These are phyloP conservation scores for Mycena olivaceomarginata DNA, from an alignment of 768 basidiomycete species.

Conservation along the genomic window DNA sequence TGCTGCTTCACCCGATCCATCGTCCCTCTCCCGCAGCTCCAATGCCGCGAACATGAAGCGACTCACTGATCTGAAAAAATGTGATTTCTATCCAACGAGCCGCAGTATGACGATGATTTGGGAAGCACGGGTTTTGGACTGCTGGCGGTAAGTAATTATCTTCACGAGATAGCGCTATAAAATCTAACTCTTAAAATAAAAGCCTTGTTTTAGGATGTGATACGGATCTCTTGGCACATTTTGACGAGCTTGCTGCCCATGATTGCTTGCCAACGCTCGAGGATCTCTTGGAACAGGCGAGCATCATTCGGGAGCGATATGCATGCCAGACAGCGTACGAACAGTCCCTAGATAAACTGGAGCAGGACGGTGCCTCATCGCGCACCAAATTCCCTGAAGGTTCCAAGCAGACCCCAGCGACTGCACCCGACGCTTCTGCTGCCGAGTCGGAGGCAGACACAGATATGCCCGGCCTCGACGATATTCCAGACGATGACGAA, in stretches of 20 bases:
- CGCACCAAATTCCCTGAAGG: neutral
- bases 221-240: neutral
- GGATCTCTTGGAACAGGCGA: neutral
- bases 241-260: neutral
- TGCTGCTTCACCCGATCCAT: slow-evolving; percentile 42
- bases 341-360: neutral
- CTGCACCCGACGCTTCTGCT: neutral
- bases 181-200: neutral
- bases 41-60: slow-evolving; percentile 39
- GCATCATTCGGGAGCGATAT: slow-evolving; percentile 4
- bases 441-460: neutral
- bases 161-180: neutral
- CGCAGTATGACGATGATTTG: slow-evolving; percentile 47
- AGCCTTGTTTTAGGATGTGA: neutral
- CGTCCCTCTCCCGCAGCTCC: slow-evolving; percentile 28
- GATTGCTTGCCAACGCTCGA: neutral
- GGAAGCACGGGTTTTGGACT: slow-evolving; percentile 45
- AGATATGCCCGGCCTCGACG: neutral
- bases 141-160: slow-evolving; percentile 38
- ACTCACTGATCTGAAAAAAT: slow-evolving; percentile 45
- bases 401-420: neutral
- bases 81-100: slow-evolving; percentile 47
- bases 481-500: neutral
- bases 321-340: slow-evolving; percentile 12
- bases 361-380: neutral